Percentiles rank a stretch among this genome's conserved stretches.
Conservation (phyloP, 768 basidiomycete genomes). For the Leccinum rimulosum region DNA sequence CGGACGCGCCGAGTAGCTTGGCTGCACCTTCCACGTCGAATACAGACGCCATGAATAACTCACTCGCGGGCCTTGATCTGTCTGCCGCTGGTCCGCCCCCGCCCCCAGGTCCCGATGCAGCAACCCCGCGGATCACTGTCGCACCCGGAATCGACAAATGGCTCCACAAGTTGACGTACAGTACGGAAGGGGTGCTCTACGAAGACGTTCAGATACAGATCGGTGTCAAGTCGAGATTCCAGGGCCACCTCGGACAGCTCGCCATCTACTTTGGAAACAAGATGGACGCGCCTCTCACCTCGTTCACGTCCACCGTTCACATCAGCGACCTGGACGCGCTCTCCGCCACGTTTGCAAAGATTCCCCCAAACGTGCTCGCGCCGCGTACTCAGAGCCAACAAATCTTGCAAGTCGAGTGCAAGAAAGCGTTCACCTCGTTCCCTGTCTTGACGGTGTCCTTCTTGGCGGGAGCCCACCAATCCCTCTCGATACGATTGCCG, state of each 20-base stretch:
- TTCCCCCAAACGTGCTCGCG: conserved; percentile 78
- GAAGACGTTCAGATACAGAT: conserved; percentile 96
- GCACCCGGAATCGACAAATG: conserved; percentile 82
- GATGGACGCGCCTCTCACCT: conserved; percentile 79
- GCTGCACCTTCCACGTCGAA: conserved; percentile 35
- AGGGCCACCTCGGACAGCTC: conserved; percentile 89
- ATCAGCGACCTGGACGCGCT: conserved; percentile 74
- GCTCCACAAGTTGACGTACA: conserved; percentile 82
- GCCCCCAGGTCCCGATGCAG: conserved; percentile 15
- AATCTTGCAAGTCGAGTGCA: conserved; percentile 92
- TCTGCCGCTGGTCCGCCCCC: conserved; percentile 32
- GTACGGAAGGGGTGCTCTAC: conserved; percentile 85
- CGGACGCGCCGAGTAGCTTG: conserved; percentile 35
- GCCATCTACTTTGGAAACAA: conserved; percentile 98
- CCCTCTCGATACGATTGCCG: conserved; percentile 79
- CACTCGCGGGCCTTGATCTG: conserved; percentile 82
- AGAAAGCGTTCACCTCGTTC: conserved; percentile 70
- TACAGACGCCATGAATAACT: conserved; percentile 60
- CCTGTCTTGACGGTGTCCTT: conserved; percentile 88
- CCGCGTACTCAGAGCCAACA: conserved; percentile 90
- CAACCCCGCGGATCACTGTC: conserved; percentile 53
- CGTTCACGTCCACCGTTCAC: conserved; percentile 83
- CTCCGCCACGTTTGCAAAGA: conserved; percentile 83
- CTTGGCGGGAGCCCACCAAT: conserved; percentile 88
- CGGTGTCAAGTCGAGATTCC: conserved; percentile 94